phyloP scores from a whole-genome alignment of 192 early-diverging fungal genomes.

The Gamsiella multidivaricata region DNA sequence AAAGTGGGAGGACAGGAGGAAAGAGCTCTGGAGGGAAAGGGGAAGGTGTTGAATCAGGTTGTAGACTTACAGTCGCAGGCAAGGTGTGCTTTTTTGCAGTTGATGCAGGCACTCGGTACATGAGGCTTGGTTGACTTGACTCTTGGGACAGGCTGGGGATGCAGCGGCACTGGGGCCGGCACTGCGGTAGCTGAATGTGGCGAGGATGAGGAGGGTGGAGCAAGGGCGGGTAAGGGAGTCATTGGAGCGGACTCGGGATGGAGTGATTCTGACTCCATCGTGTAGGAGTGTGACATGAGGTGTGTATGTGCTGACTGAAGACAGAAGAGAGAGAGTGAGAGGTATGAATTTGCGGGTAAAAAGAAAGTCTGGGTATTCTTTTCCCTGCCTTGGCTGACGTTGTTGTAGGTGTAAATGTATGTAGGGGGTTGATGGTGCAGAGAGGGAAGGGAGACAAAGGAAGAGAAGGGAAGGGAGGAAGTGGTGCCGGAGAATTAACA shows the following conservation, averaged over 20 bases:
- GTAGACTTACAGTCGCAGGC: slow-evolving; percentile 83
- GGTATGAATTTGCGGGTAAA: neutral
- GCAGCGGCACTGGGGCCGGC: slow-evolving; percentile 16
- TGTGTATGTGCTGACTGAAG: neutral
- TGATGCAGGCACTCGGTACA: slow-evolving; percentile 88
- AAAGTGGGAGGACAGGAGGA: too few relatives aligned
- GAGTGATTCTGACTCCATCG: slow-evolving; percentile 45
- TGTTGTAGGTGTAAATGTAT: neutral
- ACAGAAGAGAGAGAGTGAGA: slow-evolving; percentile 6
- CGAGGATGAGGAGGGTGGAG: neutral
- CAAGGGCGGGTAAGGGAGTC: slow-evolving; percentile 18
- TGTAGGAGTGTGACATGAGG: slow-evolving; percentile 37
- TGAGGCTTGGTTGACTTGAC: slow-evolving; percentile 70
- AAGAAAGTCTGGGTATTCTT: neutral
- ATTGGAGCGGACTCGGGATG: slow-evolving; percentile 32
- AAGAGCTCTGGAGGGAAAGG: neutral
- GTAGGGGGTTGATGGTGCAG: neutral
- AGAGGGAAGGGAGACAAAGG: neutral
- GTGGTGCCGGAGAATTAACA: slow-evolving; percentile 31
- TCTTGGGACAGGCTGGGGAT: slow-evolving; percentile 29
- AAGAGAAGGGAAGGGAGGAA: neutral
- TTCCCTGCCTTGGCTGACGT: too few relatives aligned
- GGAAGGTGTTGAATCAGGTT: neutral
- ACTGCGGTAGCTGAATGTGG: neutral
- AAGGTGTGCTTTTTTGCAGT: slow-evolving; percentile 89